Percentiles rank a stretch among this genome's conserved stretches.
Evolutionary conservation across 345 rosid species (phyloP).

Genomic region (Erodium maritimum): DNA sequence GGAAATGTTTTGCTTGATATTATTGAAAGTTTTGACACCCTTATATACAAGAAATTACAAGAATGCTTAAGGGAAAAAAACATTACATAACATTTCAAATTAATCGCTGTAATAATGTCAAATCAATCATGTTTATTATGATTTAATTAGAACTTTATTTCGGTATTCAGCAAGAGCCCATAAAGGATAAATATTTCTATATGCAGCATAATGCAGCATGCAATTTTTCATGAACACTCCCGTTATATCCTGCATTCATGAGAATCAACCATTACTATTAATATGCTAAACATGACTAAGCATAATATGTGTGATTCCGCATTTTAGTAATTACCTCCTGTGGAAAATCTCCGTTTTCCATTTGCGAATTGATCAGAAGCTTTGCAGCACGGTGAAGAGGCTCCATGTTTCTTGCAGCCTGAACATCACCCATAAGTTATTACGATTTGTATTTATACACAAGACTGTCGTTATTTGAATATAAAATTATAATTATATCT

Average conservation of each 20-base stretch:
- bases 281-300: background rate
- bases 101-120: too few relatives aligned
- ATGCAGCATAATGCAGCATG: slow-evolving; percentile 64
- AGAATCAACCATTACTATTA: background rate
- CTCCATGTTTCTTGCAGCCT: slow-evolving; percentile 24
- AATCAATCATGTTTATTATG: too few relatives aligned
- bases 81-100: too few relatives aligned
- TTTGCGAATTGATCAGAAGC: slow-evolving; percentile 24
- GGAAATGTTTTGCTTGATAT: too few relatives aligned
- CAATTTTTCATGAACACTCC: slow-evolving; percentile 71
- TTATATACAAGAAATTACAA: too few relatives aligned
- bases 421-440: too few relatives aligned
- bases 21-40: too few relatives aligned
- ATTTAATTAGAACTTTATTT: slow-evolving; percentile 26
- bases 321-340: slow-evolving; percentile 17
- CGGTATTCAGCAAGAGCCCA: slow-evolving; percentile 74
- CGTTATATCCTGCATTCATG: slow-evolving; percentile 40
- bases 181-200: slow-evolving; percentile 53
- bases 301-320: background rate
- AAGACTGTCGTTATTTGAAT: too few relatives aligned
- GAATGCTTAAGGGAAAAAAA: too few relatives aligned
- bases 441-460: too few relatives aligned
- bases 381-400: slow-evolving; percentile 31
- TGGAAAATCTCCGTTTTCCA: slow-evolving; percentile 35
- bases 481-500: too few relatives aligned